Base-by-base conservation (phyloP, 345 rosid species). In the Eucalyptus victrix region DNA sequence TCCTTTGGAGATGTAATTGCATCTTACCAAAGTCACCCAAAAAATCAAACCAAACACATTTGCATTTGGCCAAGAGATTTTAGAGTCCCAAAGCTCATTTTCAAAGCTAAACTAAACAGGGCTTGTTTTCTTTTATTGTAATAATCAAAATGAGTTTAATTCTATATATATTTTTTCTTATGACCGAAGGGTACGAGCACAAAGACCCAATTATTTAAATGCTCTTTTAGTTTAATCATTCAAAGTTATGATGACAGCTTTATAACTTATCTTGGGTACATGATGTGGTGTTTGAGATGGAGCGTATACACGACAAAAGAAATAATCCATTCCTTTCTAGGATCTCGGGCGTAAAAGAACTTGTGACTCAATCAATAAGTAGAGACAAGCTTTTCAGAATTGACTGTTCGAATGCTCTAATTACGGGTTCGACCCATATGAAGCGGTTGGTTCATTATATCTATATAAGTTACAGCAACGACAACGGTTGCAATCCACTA, bases 41-140 rank as follows among this genome's bases (percentile, higher is more conserved):
- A 49, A 49, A 49, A 49, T 49, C 16, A 0, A 13, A 49, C 17
- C 3, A 49, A 49, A 14, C 17, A 0, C 0, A 0, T 49, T 49
- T 49, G 6, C 6, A 14, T 49, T 49, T 49, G 3, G 0, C 17
- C 51, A 49, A 49, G 51, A 14, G 17, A 49, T 18, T 49, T 49
- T 49, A 49, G 51, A 49, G 51, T 49, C 18, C 0, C 7, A 49
- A 49, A 49, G 51, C 7, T 3, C 51, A 49, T 14, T 15, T 49
- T 6, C 51, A 49, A 49, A 49, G 6, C 0, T 15, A 0, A 49
- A 49, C 51, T 3, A 49, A 49, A 15, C 3, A 14, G 1, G 3
- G 18, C 18, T 0, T 49, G 2, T 53, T 53, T 53, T 53, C 58
- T 60, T 28, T 26, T 28, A 67, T 67, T 67, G 23, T 17, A 37